Evolutionary conservation across 305 asterid species (phyloP).

Genomic region (Solanum hybrid): DNA sequence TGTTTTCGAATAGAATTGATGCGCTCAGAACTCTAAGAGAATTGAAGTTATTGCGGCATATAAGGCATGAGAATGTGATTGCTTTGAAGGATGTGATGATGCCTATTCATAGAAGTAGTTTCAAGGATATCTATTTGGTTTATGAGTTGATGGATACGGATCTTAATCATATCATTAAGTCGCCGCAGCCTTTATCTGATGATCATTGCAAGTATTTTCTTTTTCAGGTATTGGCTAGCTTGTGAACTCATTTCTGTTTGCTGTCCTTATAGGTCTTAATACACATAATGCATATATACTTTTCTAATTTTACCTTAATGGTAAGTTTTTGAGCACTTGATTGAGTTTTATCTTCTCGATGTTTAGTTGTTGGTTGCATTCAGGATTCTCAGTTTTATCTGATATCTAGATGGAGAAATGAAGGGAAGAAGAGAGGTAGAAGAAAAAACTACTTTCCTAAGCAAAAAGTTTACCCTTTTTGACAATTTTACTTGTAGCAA

Average conservation of each 20-base stretch:
- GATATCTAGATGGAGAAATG: not conserved
- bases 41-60: conserved; percentile 26
- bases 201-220: conserved; percentile 38
- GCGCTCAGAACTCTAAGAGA: conserved; percentile 39
- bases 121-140: conserved; percentile 36
- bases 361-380: not conserved
- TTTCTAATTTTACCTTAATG: not conserved
- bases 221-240: conserved; percentile 24
- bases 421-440: not conserved
- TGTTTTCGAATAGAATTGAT: conserved; percentile 29
- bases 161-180: conserved; percentile 36
- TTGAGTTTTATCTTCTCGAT: not conserved
- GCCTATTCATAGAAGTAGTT: conserved; percentile 22
- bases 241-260: not conserved
- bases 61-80: conserved; percentile 34
- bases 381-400: not conserved
- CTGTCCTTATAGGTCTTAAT: not conserved
- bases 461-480: not conserved
- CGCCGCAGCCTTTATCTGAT: conserved; percentile 29
- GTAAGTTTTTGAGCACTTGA: not conserved
- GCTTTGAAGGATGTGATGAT: conserved; percentile 36
- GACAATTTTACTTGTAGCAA: not conserved
- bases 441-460: not conserved
- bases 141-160: conserved; percentile 41
- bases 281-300: not conserved